Evolutionary conservation across 257 asterid species (phyloP).

Genomic region (Nicotiana attenuata): DNA sequence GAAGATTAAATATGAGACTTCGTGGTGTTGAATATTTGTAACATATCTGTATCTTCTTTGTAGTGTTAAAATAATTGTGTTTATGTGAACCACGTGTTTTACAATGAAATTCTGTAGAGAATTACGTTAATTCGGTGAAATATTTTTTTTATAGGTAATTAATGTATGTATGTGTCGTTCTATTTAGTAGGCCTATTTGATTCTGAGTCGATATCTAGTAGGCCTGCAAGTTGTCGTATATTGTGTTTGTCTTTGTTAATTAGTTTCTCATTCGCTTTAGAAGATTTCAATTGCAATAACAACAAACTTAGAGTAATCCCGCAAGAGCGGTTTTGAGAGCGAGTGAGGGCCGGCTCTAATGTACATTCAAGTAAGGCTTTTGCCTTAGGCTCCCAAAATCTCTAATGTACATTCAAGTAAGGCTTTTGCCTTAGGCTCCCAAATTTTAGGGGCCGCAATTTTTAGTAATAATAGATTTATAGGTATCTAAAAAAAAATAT

Average conservation of each 20-base stretch:
- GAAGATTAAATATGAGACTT: conserved; percentile 54
- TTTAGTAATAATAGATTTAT: too few relatives aligned
- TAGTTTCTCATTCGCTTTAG: background rate
- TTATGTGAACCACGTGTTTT: background rate
- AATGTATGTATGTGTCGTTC: background rate
- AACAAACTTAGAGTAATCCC: too few relatives aligned
- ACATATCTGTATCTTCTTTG: background rate
- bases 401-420: too few relatives aligned
- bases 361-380: too few relatives aligned
- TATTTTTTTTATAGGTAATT: background rate
- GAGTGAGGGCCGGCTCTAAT: too few relatives aligned
- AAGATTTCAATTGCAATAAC: too few relatives aligned
- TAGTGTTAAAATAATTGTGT: background rate
- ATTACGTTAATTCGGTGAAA: background rate
- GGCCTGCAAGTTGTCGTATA: background rate
- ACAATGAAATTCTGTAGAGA: background rate
- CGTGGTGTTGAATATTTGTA: conserved; percentile 36
- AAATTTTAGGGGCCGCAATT: too few relatives aligned
- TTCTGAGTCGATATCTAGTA: background rate
- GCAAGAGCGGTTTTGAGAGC: too few relatives aligned
- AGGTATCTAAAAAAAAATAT: too few relatives aligned
- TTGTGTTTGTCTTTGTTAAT: background rate
- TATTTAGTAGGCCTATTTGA: too few relatives aligned
- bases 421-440: too few relatives aligned
- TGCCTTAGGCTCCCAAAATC: too few relatives aligned